Evolutionary conservation across 345 rosid species (phyloP).

Genomic region (Gossypium thurberi): DNA sequence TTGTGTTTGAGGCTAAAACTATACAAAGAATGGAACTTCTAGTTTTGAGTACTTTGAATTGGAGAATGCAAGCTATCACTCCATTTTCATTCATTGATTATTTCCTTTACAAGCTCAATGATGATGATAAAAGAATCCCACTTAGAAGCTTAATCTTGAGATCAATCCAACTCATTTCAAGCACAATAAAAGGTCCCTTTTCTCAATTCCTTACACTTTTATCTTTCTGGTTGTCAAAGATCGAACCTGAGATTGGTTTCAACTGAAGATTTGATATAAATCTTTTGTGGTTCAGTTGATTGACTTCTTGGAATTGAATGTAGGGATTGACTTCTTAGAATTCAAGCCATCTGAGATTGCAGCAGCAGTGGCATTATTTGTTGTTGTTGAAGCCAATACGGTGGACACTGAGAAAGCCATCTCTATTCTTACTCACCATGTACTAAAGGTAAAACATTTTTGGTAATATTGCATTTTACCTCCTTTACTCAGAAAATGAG

Average conservation of each 20-base stretch:
- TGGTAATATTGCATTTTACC: neutral
- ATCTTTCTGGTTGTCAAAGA: too few species aligned
- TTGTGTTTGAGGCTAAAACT: conserved; percentile 58
- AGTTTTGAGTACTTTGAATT: conserved; percentile 52
- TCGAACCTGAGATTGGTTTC: too few species aligned
- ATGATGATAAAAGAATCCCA: conserved; percentile 24
- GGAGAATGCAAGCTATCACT: conserved; percentile 76
- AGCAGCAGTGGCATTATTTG: conserved; percentile 64
- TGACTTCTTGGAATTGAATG: conserved; percentile 26
- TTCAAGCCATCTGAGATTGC: conserved; percentile 75
- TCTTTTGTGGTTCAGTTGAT: too few species aligned
- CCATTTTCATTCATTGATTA: conserved; percentile 58
- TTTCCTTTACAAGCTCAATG: conserved; percentile 50
- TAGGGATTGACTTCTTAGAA: conserved; percentile 65
- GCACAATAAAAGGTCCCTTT: conserved; percentile 41
- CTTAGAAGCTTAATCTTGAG: conserved; percentile 24
- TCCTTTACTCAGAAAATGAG: too few species aligned
- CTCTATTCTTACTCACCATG: conserved; percentile 37
- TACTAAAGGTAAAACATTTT: conserved; percentile 38
- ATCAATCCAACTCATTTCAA: conserved; percentile 43
- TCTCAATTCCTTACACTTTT: too few species aligned
- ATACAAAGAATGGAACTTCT: conserved; percentile 73
- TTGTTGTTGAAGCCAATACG: conserved; percentile 33
- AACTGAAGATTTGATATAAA: too few species aligned
- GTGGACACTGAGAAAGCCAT: conserved; percentile 43